Conservation (phyloP, 192 early-diverging fungal genomes). For the Coemansia guatemalensis region DNA sequence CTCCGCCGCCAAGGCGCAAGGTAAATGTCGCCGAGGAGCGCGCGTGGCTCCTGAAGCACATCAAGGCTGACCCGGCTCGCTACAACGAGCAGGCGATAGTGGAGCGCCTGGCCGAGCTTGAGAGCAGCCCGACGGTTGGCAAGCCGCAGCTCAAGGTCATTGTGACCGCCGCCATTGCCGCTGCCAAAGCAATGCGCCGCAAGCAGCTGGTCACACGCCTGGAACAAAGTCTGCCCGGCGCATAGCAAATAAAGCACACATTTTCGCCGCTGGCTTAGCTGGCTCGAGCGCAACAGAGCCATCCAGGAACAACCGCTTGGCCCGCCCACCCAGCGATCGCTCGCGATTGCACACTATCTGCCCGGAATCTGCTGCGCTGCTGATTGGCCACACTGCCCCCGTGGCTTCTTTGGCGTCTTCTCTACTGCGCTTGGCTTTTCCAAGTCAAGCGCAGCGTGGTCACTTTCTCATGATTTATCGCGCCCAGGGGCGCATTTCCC, state of each 20-base stretch:
- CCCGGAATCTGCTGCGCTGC: constrained; percentile 7
- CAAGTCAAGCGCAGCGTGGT: not conserved
- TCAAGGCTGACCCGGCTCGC: constrained; percentile 52
- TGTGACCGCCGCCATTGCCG: constrained; percentile 23
- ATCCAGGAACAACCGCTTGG: not conserved
- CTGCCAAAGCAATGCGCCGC: constrained; percentile 51
- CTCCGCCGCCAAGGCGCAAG: constrained; percentile 7
- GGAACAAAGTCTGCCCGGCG: constrained; percentile 9
- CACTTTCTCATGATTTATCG: not conserved
- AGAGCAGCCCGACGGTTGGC: constrained; percentile 19
- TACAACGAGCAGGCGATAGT: constrained; percentile 48
- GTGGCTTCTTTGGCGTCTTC: not conserved
- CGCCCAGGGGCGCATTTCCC: not conserved
- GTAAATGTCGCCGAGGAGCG: constrained; percentile 48
- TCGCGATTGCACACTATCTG: constrained; percentile 5
- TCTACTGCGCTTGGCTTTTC: not conserved
- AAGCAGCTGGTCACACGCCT: constrained; percentile 46
- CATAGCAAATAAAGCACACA: not conserved
- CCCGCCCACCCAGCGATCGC: constrained; percentile 2
- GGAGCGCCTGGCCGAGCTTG: constrained; percentile 37
- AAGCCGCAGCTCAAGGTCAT: constrained; percentile 49
- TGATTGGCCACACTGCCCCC: constrained; percentile 6
- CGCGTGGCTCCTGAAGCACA: constrained; percentile 45
- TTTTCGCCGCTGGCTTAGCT: not conserved
- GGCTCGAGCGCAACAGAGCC: not conserved